Evolutionary conservation across 371 early-diverging fungal genomes (phyloP).

Genomic region (Lichtheimia ornata): DNA sequence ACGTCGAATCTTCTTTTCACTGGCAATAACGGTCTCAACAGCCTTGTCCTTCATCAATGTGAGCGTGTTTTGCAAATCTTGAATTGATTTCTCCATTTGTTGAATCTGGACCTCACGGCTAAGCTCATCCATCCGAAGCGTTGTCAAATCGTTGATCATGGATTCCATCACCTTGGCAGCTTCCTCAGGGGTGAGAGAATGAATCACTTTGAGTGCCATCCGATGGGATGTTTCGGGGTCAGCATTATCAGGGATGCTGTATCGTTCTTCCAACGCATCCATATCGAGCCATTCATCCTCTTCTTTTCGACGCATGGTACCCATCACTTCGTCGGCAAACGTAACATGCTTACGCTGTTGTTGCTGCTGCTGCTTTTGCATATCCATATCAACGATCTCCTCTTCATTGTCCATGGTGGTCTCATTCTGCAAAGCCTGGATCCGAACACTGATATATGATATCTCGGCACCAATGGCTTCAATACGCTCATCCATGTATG

Average conservation of each 20-base stretch:
- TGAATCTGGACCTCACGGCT: slow-evolving; percentile 58
- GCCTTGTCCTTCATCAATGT: slow-evolving; percentile 78
- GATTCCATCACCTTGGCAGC: slow-evolving; percentile 70
- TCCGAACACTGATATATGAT: slow-evolving; percentile 67
- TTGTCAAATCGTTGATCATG: slow-evolving; percentile 78
- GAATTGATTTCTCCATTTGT: slow-evolving; percentile 68
- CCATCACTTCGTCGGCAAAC: slow-evolving; percentile 40
- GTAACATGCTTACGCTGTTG: slow-evolving; percentile 29
- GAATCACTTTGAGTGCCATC: slow-evolving; percentile 63
- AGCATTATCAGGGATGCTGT: slow-evolving; percentile 50
- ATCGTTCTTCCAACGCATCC: slow-evolving; percentile 57
- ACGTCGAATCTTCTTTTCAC: slow-evolving; percentile 71
- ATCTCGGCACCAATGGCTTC: slow-evolving; percentile 83
- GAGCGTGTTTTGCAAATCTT: slow-evolving; percentile 71
- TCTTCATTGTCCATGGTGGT: slow-evolving; percentile 49
- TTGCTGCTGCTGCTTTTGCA: neutral
- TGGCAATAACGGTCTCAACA: slow-evolving; percentile 68
- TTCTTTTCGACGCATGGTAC: slow-evolving; percentile 38
- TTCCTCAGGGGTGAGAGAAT: slow-evolving; percentile 68
- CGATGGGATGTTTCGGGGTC: slow-evolving; percentile 62
- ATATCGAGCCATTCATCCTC: slow-evolving; percentile 46
- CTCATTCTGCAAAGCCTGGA: slow-evolving; percentile 69
- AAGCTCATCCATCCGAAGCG: slow-evolving; percentile 63
- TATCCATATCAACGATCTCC: slow-evolving; percentile 18
- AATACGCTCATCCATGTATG: slow-evolving; percentile 84